Conservation (phyloP, 2,329 filamentous ascomycete species). For the Fragosphaeria purpurea region DNA sequence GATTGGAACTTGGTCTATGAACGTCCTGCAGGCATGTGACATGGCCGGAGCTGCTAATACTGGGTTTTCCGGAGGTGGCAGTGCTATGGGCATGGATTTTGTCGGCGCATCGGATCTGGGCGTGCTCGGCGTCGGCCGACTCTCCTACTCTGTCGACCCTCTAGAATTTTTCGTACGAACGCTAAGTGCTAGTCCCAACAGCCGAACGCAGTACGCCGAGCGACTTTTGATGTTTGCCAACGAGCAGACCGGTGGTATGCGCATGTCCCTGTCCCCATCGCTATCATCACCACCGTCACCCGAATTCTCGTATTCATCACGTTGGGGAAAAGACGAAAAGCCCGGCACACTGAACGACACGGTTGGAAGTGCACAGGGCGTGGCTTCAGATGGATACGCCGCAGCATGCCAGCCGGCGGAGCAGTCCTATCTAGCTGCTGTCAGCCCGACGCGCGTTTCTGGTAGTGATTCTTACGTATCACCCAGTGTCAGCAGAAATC, state of each 20-base stretch:
- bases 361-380: conserved; percentile 8
- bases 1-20: conserved; percentile 34
- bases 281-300: conserved; percentile 14
- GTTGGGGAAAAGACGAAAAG: not conserved
- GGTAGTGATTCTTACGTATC: conserved; percentile 1
- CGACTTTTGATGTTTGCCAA: conserved; percentile 30
- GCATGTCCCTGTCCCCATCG: conserved; percentile 23
- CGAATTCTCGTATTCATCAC: not conserved
- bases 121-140: conserved; percentile 21
- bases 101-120: conserved; percentile 21
- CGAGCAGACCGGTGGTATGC: conserved; percentile 28
- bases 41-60: conserved; percentile 11
- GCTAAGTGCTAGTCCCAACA: conserved; percentile 33
- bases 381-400: conserved; percentile 1
- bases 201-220: conserved; percentile 32
- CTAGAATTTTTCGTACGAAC: conserved; percentile 35
- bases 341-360: not conserved
- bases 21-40: conserved; percentile 30
- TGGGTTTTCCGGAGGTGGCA: conserved; percentile 11
- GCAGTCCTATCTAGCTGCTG: conserved; percentile 1
- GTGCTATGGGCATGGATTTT: conserved; percentile 21
- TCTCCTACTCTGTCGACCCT: conserved; percentile 27
- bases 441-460: conserved; percentile 2
- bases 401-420: not conserved
- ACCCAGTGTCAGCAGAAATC: conserved; percentile 6